Evolutionary conservation across 495 filamentous ascomycete species (phyloP), one percentile per base, ranked within the genome.

Genomic region (Oidiodendron maius): DNA sequence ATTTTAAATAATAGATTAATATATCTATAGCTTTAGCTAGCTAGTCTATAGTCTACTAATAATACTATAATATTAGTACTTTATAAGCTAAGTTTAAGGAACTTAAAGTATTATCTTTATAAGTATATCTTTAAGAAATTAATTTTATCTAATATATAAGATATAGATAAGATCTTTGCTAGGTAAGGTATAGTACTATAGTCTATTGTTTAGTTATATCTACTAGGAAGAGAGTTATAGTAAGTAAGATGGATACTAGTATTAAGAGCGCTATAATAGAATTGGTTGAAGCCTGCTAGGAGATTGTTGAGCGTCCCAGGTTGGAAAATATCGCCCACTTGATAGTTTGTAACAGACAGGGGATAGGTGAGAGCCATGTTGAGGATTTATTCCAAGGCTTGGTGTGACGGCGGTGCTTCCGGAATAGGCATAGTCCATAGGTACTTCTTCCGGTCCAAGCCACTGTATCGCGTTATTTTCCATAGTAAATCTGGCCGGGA

Each of bases 21-120:
- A n/a, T n/a, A 32, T n/a, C n/a, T 8, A 8, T 8, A 32, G 28
- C 28, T 8, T n/a, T 32, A n/a, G 28, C n/a, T n/a, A n/a, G 28
- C 28, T n/a, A 32, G 8, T 8, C 28, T n/a, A 8, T n/a, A 32
- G 28, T 67, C 60, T 20, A 62, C 67, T 2, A 62, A 64, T 8
- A 59, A 48, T 36, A 61, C 54, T 0, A 70, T 25, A 40, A 70
- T 42, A 9, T 50, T 51, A 17, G 59, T 47, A 13, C 68, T 66
- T 37, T 64, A 58, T 13, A 71, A 48, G 9, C 67, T 68, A 3
- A 71, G 56, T 44, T 71, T 70, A 50, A 59, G 47, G 39, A 53
- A 46, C 22, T 45, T 25, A 3, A 45, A 9, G 22, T 25, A 45
- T 21, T 45, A 25, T 3, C n/a, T 21, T 25, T 28, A 15, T 3